These are phyloP conservation scores for Lignosus rhinocerotis DNA, from an alignment of 1,284 basidiomycete species.

Conservation along the genomic window DNA sequence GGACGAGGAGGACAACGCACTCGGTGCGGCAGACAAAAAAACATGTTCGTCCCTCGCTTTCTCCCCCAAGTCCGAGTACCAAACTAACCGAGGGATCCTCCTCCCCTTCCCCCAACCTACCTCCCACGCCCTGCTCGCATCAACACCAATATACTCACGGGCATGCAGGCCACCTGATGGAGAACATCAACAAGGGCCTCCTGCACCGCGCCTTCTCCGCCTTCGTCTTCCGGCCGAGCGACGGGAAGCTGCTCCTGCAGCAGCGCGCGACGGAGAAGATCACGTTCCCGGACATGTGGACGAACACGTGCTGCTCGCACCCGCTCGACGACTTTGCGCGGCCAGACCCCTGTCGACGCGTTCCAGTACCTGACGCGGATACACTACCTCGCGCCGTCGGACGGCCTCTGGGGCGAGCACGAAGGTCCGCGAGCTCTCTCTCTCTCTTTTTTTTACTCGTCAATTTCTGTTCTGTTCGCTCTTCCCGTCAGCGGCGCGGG, in stretches of 20 bases:
- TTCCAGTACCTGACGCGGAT: constrained; percentile 97
- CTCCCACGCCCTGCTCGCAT: too few species aligned
- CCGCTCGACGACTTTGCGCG: constrained; percentile 87
- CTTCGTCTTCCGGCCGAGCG: constrained; percentile 93
- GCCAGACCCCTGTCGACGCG: constrained; percentile 78
- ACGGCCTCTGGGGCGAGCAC: constrained; percentile 97
- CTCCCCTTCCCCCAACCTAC: neutral
- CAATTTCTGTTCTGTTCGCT: too few species aligned
- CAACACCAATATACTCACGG: neutral
- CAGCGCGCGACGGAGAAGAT: constrained; percentile 97
- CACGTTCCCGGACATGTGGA: constrained; percentile 99
- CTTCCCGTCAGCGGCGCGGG: too few species aligned
- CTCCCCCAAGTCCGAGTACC: neutral
- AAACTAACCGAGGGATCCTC: neutral
- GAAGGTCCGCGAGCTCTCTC: constrained; percentile 67
- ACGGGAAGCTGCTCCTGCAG: constrained; percentile 95
- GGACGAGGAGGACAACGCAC: constrained; percentile 84
- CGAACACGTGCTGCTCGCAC: constrained; percentile 99
- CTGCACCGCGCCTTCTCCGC: constrained; percentile 98
- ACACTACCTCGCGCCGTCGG: constrained; percentile 94
- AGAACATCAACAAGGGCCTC: constrained; percentile 92
- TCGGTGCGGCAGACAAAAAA: constrained; percentile 96
- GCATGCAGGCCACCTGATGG: constrained; percentile 89
- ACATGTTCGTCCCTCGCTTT: constrained; percentile 65
- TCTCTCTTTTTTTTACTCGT: too few species aligned